A percentile compares a stretch with the other conserved stretches of the same genome.
phyloP scores from a whole-genome alignment of 148 eudicot species.

The Spergularia marina region DNA sequence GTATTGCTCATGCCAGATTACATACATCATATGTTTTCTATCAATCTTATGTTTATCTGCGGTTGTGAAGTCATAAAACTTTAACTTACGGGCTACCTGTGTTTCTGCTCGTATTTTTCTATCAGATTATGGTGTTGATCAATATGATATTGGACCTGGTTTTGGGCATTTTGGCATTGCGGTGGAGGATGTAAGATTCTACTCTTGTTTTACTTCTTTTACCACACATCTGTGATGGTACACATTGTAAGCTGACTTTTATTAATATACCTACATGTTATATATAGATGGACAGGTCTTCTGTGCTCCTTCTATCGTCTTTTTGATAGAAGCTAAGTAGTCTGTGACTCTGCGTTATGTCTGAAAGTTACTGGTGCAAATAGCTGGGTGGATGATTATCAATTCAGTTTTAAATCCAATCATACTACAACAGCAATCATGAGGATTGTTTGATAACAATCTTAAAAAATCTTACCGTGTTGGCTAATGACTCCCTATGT shows the following conservation, averaged over 20 bases:
- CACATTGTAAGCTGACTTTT: background rate
- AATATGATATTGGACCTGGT: slow-evolving; percentile 48
- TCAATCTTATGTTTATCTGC: background rate
- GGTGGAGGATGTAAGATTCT: slow-evolving; percentile 47
- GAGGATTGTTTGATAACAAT: background rate
- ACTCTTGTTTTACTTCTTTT: background rate
- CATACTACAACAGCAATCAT: background rate
- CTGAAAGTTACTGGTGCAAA: background rate
- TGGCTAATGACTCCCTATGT: no score
- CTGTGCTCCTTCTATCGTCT: background rate
- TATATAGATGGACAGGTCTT: background rate
- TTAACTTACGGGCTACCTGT: background rate
- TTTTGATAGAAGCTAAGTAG: background rate
- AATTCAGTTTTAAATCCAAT: background rate
- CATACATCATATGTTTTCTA: background rate
- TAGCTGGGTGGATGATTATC: background rate
- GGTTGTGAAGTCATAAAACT: background rate
- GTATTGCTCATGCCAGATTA: background rate
- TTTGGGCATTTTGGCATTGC: slow-evolving; percentile 58
- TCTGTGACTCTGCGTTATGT: background rate
- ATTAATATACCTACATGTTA: background rate
- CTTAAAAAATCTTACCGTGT: no score
- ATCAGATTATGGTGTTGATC: slow-evolving; percentile 49
- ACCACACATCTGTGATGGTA: background rate
- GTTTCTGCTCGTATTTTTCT: background rate